phyloP scores from a whole-genome alignment of 176 grass and related monocot species.

The Ananas comosus region DNA sequence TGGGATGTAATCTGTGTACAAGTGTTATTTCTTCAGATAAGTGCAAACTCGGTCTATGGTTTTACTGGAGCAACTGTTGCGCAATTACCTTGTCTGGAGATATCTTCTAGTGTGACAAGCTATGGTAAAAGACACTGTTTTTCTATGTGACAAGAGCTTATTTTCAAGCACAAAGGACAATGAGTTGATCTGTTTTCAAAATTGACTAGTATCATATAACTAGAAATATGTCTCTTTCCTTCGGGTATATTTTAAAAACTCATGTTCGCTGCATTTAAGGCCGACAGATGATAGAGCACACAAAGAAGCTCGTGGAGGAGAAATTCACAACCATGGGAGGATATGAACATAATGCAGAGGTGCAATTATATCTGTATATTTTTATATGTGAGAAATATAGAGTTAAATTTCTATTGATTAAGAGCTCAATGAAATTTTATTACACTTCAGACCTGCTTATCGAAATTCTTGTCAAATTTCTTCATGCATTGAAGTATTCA shows the following conservation, averaged over 20 bases:
- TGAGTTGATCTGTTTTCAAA: background rate
- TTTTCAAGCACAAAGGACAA: constrained; percentile 5
- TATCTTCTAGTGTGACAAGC: constrained; percentile 98
- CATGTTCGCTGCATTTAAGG: constrained; percentile 24
- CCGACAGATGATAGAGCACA: constrained; percentile 99
- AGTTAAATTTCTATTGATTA: background rate
- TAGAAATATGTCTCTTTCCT: background rate
- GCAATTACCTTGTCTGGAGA: constrained; percentile 95
- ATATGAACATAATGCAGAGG: constrained; percentile 96
- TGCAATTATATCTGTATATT: constrained; percentile 14
- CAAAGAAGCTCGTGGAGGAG: constrained; percentile 95
- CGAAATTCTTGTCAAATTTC: too few species aligned
- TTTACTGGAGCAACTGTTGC: constrained; percentile 94
- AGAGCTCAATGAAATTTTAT: background rate
- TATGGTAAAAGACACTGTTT: constrained; percentile 46
- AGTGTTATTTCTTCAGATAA: constrained; percentile 52
- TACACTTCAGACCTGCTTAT: background rate
- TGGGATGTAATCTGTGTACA: constrained; percentile 5
- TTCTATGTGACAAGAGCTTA: constrained; percentile 15
- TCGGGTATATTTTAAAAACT: background rate
- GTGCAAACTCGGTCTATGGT: constrained; percentile 99
- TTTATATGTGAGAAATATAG: background rate
- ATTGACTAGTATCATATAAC: background rate
- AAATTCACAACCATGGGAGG: constrained; percentile 77
- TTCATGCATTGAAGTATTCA: too few species aligned